Percentiles rank a stretch among this genome's conserved stretches.
Evolutionary conservation across 176 grass and related monocot genomes (phyloP).

Genomic region (Eremochloa ophiuroides): DNA sequence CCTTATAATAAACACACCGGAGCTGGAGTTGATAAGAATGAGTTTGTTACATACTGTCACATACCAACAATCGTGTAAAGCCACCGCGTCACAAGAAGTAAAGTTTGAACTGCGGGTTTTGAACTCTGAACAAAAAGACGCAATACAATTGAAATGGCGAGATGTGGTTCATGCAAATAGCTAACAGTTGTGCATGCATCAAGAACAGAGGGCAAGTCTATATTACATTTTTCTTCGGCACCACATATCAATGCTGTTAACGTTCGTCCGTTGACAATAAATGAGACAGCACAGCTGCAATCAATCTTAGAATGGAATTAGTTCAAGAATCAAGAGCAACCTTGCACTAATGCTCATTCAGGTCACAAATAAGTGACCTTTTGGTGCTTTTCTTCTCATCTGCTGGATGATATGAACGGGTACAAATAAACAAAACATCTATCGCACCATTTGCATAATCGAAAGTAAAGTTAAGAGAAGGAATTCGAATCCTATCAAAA

Average conservation of each 20-base stretch:
- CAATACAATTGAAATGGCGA: background rate
- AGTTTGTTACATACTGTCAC: too few relatives aligned
- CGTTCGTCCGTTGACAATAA: too few relatives aligned
- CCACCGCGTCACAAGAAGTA: too few relatives aligned
- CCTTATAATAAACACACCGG: too few relatives aligned
- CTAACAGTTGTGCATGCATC: background rate
- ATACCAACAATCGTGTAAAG: too few relatives aligned
- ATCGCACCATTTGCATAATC: background rate
- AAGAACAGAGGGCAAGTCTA: background rate
- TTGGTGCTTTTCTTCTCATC: background rate
- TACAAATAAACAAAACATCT: background rate
- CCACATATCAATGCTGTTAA: background rate
- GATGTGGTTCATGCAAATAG: background rate
- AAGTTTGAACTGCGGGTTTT: too few relatives aligned
- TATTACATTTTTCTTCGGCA: background rate
- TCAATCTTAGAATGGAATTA: background rate
- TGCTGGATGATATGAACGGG: background rate
- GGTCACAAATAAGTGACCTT: background rate
- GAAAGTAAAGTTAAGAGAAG: background rate
- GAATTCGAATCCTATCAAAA: background rate
- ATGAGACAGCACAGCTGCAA: background rate
- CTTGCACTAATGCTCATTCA: background rate
- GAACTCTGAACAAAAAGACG: too few relatives aligned
- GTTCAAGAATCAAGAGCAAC: background rate
- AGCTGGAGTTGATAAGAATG: too few relatives aligned